Percentiles rank a stretch among this genome's conserved stretches.
These are phyloP conservation scores for Lophiotrema nucula DNA, from an alignment of 495 filamentous ascomycete genomes.

Conservation along the genomic window DNA sequence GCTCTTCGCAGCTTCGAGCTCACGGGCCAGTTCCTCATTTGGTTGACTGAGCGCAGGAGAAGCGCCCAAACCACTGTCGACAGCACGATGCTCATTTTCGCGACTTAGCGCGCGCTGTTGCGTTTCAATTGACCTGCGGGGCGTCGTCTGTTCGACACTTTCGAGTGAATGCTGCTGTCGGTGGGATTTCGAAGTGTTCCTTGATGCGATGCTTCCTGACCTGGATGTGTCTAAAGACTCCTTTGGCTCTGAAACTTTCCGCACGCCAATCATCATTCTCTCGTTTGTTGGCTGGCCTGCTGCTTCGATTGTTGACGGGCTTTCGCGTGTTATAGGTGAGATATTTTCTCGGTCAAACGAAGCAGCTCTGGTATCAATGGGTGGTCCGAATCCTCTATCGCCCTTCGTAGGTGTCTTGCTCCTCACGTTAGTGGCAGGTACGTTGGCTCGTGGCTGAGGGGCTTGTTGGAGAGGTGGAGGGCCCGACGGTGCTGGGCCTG, in stretches of 20 bases:
- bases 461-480: conserved; percentile 86
- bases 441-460: conserved; percentile 65
- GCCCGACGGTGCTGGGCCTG: conserved; percentile 69
- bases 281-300: background rate
- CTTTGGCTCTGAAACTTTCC: conserved; percentile 27
- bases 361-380: conserved; percentile 52
- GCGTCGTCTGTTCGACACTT: conserved; percentile 31
- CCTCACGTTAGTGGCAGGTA: conserved; percentile 29
- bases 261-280: conserved; percentile 7
- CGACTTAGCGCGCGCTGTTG: conserved; percentile 27
- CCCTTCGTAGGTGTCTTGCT: conserved; percentile 58
- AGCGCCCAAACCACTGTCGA: conserved; percentile 42
- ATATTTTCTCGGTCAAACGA: conserved; percentile 45
- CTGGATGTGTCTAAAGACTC: conserved; percentile 30
- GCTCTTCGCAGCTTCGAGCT: conserved; percentile 76
- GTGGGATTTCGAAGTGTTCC: conserved; percentile 30
- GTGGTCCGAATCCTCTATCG: conserved; percentile 47
- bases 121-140: conserved; percentile 29
- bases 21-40: conserved; percentile 64
- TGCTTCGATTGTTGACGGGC: conserved; percentile 10
- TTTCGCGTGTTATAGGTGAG: conserved; percentile 56
- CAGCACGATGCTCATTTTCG: conserved; percentile 26
- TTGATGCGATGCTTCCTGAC: conserved; percentile 28
- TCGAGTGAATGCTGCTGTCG: conserved; percentile 35
- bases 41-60: conserved; percentile 42